Conservation (phyloP, 2,329 filamentous ascomycete species). For the Fonsecaea monophora region DNA sequence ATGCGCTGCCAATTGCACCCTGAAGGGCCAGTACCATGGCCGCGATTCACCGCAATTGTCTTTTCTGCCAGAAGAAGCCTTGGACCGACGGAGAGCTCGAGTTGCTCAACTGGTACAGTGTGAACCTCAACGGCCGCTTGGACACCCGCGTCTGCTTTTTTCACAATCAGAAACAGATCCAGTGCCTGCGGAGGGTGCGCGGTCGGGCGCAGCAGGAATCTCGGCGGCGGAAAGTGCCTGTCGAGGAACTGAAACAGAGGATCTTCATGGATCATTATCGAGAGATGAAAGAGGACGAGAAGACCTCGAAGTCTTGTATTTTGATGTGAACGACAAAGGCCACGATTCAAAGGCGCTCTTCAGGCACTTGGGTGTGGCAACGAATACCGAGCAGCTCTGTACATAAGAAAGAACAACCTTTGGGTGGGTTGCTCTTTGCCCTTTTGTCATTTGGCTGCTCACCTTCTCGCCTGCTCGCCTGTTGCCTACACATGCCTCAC, state of each 20-base stretch:
- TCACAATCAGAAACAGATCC: conserved; percentile 23
- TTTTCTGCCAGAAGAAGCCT: conserved; percentile 21
- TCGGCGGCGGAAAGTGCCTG: conserved; percentile 13
- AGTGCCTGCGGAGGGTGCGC: conserved; percentile 11
- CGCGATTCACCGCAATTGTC: conserved; percentile 10
- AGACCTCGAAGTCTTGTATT: conserved; percentile 9
- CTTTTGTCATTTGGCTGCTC: too few relatives aligned
- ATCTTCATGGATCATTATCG: conserved; percentile 23
- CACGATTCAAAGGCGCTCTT: too few relatives aligned
- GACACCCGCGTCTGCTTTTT: conserved; percentile 21
- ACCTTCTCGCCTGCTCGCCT: too few relatives aligned
- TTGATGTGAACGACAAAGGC: conserved; percentile 19
- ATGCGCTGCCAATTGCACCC: too few relatives aligned
- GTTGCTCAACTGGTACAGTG: conserved; percentile 20
- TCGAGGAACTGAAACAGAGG: conserved; percentile 11
- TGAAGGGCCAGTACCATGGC: conserved; percentile 9
- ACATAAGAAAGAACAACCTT: too few relatives aligned
- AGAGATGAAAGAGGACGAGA: conserved; percentile 17
- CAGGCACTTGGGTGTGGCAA: too few relatives aligned
- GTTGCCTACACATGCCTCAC: too few relatives aligned
- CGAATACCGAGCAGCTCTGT: too few relatives aligned
- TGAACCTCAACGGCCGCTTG: conserved; percentile 21
- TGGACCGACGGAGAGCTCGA: conserved; percentile 22
- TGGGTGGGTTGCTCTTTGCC: too few relatives aligned
- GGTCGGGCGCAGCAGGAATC: conserved; percentile 5